Percentiles rank a stretch among this genome's conserved stretches.
phyloP scores from a whole-genome alignment of 352 stramenopile species.

The Achlya hypogyna region DNA sequence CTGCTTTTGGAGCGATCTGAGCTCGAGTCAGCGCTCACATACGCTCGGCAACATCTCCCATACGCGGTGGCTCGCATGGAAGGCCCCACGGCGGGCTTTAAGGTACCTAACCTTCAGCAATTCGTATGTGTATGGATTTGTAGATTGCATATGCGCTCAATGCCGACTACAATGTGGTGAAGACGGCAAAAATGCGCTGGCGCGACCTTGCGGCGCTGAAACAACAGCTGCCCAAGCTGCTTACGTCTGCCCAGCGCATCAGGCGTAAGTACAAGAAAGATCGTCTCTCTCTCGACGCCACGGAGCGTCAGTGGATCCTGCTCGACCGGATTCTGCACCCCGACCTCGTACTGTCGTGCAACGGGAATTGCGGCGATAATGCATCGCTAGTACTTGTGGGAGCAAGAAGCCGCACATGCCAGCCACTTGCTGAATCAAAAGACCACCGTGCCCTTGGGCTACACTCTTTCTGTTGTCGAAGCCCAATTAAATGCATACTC shows the following conservation, averaged over 20 bases:
- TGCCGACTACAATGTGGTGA: constrained; percentile 47
- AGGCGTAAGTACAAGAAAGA: constrained; percentile 77
- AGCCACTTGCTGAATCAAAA: constrained; percentile 1
- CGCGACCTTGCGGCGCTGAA: constrained; percentile 65
- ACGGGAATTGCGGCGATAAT: background rate
- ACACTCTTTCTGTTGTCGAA: constrained; percentile 55
- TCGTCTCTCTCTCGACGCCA: constrained; percentile 45
- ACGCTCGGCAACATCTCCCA: constrained; percentile 44
- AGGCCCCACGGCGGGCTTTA: constrained; percentile 35
- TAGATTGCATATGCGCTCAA: constrained; percentile 48
- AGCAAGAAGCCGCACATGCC: constrained; percentile 25
- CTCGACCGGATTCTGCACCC: constrained; percentile 62
- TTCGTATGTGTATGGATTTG: background rate
- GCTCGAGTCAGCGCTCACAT: constrained; percentile 46
- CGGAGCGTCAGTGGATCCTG: constrained; percentile 67
- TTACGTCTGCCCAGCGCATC: constrained; percentile 58
- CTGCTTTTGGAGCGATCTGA: constrained; percentile 45
- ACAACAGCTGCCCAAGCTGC: constrained; percentile 63
- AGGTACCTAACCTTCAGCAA: background rate
- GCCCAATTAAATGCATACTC: constrained; percentile 49
- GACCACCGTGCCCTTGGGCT: background rate
- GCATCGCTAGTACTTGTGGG: constrained; percentile 47
- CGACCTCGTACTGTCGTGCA: constrained; percentile 18
- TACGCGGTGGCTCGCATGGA: constrained; percentile 34
- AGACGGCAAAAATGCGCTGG: constrained; percentile 55